A percentile compares a stretch with the other conserved stretches of the same genome.
Evolutionary conservation across 164 flowering plant genomes (phyloP).

Genomic region (Magnolia changhungtana): DNA sequence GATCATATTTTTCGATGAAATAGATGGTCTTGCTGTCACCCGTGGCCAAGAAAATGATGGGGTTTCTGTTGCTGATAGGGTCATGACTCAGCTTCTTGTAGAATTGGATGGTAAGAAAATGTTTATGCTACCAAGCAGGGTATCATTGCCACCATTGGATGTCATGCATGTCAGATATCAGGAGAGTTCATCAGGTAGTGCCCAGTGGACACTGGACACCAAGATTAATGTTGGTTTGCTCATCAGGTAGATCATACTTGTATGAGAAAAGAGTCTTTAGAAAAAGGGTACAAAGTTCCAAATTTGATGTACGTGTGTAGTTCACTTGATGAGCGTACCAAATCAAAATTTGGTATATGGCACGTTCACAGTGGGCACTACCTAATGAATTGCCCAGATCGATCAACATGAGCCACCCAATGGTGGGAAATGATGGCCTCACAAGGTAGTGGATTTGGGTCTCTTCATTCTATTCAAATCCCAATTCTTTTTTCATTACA

Average conservation of each 20-base stretch:
- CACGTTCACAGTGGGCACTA: background rate
- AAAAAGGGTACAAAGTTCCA: background rate
- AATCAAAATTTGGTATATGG: background rate
- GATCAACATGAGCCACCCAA: no score
- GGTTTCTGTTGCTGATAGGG: slow-evolving; percentile 87
- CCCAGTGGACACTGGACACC: background rate
- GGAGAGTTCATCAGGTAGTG: background rate
- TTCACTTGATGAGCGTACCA: background rate
- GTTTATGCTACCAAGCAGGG: background rate
- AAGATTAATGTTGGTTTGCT: background rate
- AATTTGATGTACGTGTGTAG: background rate
- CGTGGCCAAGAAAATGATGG: slow-evolving; percentile 94
- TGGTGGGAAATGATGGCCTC: no score
- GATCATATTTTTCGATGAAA: slow-evolving; percentile 93
- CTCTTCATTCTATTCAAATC: no score
- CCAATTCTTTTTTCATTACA: no score
- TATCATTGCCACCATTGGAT: background rate
- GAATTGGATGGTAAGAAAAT: slow-evolving; percentile 83
- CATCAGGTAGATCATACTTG: background rate
- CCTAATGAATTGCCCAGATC: background rate
- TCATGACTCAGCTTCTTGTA: slow-evolving; percentile 90
- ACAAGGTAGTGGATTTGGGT: no score
- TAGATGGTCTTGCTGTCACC: slow-evolving; percentile 81
- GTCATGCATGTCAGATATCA: background rate
- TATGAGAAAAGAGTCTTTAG: background rate